Conservation (phyloP, 345 rosid species). For the Aegle marmelos region DNA sequence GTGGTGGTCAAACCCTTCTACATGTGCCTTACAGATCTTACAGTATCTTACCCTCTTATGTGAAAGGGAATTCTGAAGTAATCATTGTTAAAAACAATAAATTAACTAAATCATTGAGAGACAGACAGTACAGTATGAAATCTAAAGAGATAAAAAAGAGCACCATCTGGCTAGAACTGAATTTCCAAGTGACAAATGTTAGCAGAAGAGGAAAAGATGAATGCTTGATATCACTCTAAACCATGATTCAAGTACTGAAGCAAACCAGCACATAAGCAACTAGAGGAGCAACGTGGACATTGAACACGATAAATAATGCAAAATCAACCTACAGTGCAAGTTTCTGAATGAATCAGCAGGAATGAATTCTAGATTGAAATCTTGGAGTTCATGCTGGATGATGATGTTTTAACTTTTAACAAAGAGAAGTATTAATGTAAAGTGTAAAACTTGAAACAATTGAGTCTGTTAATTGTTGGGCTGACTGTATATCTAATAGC, state of each 20-base stretch:
- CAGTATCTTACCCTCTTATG: slow-evolving; percentile 50
- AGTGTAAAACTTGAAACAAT: background rate
- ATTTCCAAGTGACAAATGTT: background rate
- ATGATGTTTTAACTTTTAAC: background rate
- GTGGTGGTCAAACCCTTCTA: slow-evolving; percentile 64
- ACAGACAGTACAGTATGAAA: background rate
- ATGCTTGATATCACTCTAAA: background rate
- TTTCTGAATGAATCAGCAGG: background rate
- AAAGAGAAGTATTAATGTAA: background rate
- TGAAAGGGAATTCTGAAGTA: slow-evolving; percentile 25
- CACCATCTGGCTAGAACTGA: background rate
- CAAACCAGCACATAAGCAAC: background rate
- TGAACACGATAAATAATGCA: background rate
- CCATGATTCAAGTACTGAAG: background rate
- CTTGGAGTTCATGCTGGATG: background rate
- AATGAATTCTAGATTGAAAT: background rate
- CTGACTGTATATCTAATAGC: background rate
- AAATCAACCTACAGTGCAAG: background rate
- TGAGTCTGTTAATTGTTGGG: background rate
- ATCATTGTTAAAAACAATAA: background rate
- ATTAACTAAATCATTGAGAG: background rate
- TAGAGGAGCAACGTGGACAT: background rate
- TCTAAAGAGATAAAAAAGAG: background rate
- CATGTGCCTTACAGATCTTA: slow-evolving; percentile 43
- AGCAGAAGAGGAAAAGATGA: background rate